Percentiles rank a stretch among this genome's conserved stretches.
Evolutionary conservation across 805 yeast species (phyloP).

Genomic region (Wickerhamomyces canadensis): DNA sequence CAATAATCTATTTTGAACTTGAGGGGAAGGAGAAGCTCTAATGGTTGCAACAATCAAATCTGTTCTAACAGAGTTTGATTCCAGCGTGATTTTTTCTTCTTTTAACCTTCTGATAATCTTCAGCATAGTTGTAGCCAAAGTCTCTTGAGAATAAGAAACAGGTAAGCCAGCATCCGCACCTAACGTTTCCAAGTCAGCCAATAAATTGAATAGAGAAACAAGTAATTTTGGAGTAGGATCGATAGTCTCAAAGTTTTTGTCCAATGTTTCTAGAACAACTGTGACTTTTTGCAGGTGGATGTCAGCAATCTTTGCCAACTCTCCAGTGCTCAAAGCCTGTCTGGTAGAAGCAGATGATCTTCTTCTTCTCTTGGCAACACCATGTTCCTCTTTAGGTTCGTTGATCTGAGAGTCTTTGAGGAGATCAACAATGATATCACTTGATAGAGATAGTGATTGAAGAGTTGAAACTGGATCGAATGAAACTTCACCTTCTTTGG

Average conservation of each 20-base stretch:
- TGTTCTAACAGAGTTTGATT: constrained; percentile 69
- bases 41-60: constrained; percentile 89
- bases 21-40: constrained; percentile 85
- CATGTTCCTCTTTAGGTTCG: constrained; percentile 31
- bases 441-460: constrained; percentile 48
- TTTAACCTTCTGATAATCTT: constrained; percentile 57
- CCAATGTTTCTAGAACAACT: constrained; percentile 72
- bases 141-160: constrained; percentile 85
- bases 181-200: constrained; percentile 74
- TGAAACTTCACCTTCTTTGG: constrained; percentile 31
- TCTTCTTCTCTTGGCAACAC: constrained; percentile 75
- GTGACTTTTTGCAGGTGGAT: constrained; percentile 74
- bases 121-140: constrained; percentile 81
- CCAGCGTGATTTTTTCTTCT: constrained; percentile 34
- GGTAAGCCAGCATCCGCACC: constrained; percentile 92
- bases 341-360: constrained; percentile 70
- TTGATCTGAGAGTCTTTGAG: constrained; percentile 57
- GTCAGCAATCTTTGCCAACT: constrained; percentile 70
- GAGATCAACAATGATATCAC: constrained; percentile 52
- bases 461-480: constrained; percentile 52
- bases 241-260: constrained; percentile 33
- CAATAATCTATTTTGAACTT: constrained; percentile 84
- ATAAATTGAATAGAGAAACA: constrained; percentile 49
- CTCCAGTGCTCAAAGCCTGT: constrained; percentile 66
- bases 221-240: constrained; percentile 39